Evolutionary conservation across 2,329 filamentous ascomycete genomes (phyloP), one percentile per base, ranked within the genome.

Genomic region (Tolypocladium endophyticum): DNA sequence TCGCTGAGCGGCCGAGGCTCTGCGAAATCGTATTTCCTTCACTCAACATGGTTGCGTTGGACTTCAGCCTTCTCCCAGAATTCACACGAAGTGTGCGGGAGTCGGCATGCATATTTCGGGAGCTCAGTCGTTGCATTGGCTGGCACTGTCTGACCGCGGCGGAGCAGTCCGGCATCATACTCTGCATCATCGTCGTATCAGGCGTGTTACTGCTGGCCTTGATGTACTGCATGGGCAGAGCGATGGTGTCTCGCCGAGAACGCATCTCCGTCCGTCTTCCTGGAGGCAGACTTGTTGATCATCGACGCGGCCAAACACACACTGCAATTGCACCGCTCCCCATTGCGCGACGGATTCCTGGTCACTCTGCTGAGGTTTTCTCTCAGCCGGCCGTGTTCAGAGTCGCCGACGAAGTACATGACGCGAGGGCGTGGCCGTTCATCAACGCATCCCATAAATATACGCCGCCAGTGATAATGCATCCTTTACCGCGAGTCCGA

Each of bases 81-180:
- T 23, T 36, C 20, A 23, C 30, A 16, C 50, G 14, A 54, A 23
- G 43, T 36, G 7, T 35, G 25, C 23, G 30, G 47, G 30, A 36
- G 58, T 36, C 20, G 45, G 35, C 45, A 55, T 54, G 4, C 7
- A 23, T 33, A 7, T 36, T 23, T 23, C 62, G 61, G 16, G 20
- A 53, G 23, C 50, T 60, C 11, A 43, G 59, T 9, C 28, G 60
- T 12, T 76, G 72, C 61, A 61, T 64, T 3, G 70, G 73, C 14
- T 79, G 75, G 74, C 60, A 67, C 50, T 79, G 77, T 60, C 67
- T 78, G n/a, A 74, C 65, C 35, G 54, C 63, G 12, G 63, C 70
- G 0, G 68, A 76, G 52, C 68, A 76, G 39, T 72, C 71, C 28
- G 77, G 77, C 2, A 70, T 78, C 36, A 71, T 79, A 20, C 70